A percentile compares a stretch with the other conserved stretches of the same genome.
These are phyloP conservation scores for Kwoniella sp. DNA, from an alignment of 768 basidiomycete genomes.

Conservation along the genomic window DNA sequence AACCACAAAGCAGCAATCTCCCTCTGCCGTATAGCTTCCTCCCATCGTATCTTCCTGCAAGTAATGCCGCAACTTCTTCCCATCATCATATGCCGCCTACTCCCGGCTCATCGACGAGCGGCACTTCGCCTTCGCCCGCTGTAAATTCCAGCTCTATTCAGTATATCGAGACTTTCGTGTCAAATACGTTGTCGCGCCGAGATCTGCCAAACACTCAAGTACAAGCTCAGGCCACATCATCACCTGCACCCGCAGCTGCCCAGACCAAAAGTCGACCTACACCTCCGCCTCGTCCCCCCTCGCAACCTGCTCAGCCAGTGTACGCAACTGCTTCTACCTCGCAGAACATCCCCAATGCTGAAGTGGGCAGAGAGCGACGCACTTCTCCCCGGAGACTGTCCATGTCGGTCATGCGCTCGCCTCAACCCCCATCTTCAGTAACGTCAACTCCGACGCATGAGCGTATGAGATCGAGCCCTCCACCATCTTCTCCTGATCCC, in stretches of 20 bases:
- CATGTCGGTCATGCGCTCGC: slow-evolving; percentile 19
- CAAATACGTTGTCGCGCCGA: slow-evolving; percentile 10
- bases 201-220: background rate
- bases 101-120: slow-evolving; percentile 1
- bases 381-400: slow-evolving; percentile 7
- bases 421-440: slow-evolving; percentile 22
- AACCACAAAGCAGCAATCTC: background rate
- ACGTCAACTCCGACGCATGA: slow-evolving; percentile 37
- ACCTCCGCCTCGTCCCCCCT: slow-evolving; percentile 3
- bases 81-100: slow-evolving; percentile 26
- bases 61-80: slow-evolving; percentile 10
- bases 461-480: slow-evolving; percentile 24
- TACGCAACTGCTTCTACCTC: background rate
- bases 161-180: slow-evolving; percentile 37
- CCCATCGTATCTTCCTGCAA: slow-evolving; percentile 15
- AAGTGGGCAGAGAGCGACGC: background rate
- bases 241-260: background rate
- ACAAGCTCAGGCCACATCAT: background rate
- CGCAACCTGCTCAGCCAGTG: background rate
- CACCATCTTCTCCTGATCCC: slow-evolving; percentile 37
- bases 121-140: slow-evolving; percentile 13
- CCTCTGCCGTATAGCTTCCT: slow-evolving; percentile 30
- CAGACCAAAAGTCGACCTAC: slow-evolving; percentile 3
- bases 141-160: slow-evolving; percentile 14
- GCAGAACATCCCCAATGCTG: background rate